A percentile compares a stretch with the other conserved stretches of the same genome.
Conservation (phyloP, 106 monocot species). For the Phalaenopsis aphrodite region DNA sequence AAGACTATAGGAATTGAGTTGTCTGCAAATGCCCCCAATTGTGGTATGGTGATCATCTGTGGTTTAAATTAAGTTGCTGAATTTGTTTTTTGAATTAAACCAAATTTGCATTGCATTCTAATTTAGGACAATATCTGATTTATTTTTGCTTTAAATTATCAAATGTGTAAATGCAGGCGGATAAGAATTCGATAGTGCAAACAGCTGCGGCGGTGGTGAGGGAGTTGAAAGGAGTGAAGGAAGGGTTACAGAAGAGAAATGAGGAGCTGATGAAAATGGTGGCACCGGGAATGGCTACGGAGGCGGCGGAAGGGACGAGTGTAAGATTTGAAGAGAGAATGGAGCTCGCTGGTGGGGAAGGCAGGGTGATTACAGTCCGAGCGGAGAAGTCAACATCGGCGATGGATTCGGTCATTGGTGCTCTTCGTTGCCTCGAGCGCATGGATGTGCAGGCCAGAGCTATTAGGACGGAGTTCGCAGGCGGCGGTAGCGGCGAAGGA, state of each 20-base stretch:
- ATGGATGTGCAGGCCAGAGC: conserved; percentile 15
- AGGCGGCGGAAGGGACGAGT: background rate
- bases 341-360: background rate
- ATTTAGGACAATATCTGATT: too few species aligned
- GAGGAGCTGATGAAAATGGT: conserved; percentile 5
- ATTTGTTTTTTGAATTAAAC: too few species aligned
- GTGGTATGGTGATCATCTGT: too few species aligned
- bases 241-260: conserved; percentile 23
- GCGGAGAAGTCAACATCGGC: conserved; percentile 4
- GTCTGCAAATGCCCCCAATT: too few species aligned
- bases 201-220: conserved; percentile 22
- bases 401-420: conserved; percentile 19
- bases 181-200: conserved; percentile 46
- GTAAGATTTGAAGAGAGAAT: background rate
- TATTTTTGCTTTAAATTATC: too few species aligned
- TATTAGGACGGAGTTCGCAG: conserved; percentile 6
- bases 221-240: conserved; percentile 32
- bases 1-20: too few species aligned
- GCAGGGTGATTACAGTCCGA: background rate
- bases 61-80: too few species aligned
- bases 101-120: too few species aligned
- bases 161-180: conserved; percentile 19
- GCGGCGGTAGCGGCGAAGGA: background rate
- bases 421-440: conserved; percentile 17
- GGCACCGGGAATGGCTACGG: background rate